Percentiles rank a stretch among this genome's conserved stretches.
Evolutionary conservation across 1,139 yeast species (phyloP).

Genomic region (Eremothecium sinecaudum): DNA sequence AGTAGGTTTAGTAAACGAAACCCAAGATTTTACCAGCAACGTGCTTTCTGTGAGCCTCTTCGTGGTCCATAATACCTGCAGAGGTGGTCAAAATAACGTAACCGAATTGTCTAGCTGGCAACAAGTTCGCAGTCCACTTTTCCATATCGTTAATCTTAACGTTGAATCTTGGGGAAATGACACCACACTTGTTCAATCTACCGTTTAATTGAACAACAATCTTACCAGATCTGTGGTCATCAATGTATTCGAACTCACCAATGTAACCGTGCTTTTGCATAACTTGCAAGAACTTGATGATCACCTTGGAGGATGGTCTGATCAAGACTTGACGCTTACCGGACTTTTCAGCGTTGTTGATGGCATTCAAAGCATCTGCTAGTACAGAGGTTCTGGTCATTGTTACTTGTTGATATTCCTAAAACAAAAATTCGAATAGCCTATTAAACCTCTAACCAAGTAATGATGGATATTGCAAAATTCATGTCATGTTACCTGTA

Average conservation of each 20-base stretch:
- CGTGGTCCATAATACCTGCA: slow-evolving; percentile 99
- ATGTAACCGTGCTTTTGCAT: slow-evolving; percentile 99
- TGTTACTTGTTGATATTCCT: slow-evolving; percentile 31
- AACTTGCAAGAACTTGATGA: slow-evolving; percentile 90
- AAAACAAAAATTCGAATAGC: too few species aligned
- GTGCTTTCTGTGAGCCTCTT: slow-evolving; percentile 99
- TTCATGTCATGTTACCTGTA: too few species aligned
- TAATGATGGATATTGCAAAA: too few species aligned
- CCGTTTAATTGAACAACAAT: slow-evolving; percentile 95
- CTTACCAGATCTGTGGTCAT: slow-evolving; percentile 98
- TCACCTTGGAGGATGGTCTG: slow-evolving; percentile 98
- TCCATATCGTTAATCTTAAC: slow-evolving; percentile 88
- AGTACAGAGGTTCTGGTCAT: slow-evolving; percentile 99
- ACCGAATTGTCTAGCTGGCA: slow-evolving; percentile 99
- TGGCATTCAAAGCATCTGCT: slow-evolving; percentile 97
- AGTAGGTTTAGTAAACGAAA: slow-evolving; percentile 63
- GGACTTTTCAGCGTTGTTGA: slow-evolving; percentile 98
- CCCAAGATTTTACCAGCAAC: slow-evolving; percentile 97
- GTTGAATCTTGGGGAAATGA: slow-evolving; percentile 95
- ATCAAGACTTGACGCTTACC: slow-evolving; percentile 98
- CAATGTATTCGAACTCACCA: slow-evolving; percentile 97
- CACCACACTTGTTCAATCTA: slow-evolving; percentile 98
- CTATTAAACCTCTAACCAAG: too few species aligned
- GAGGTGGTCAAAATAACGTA: slow-evolving; percentile 95
- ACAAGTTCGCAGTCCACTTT: slow-evolving; percentile 95